Base-by-base conservation (phyloP, 164 flowering plant genomes). In the Macadamia integrifolia region DNA sequence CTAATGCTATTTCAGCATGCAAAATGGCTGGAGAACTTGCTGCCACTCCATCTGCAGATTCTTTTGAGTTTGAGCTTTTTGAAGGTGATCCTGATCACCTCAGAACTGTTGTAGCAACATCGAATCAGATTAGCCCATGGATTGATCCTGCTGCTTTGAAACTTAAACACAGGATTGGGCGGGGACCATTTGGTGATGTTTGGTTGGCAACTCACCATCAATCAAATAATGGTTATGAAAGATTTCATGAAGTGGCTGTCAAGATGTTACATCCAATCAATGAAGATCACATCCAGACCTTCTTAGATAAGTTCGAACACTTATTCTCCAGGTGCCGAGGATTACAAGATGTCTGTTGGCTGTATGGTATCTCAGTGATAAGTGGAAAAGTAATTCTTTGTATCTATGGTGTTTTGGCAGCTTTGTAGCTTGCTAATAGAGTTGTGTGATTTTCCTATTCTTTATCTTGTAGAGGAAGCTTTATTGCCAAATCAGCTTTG, bases 161-260 rank as follows among this genome's bases (percentile, higher is more conserved):
- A 72, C 87, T 91, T 40, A 82, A 83, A 55, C 92, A 91, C 56
- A 79, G 97, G 75, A 91, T 93, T 69, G 98, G 98, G 30, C 76
- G 91, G 69, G 98, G 98, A 0, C 80, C 82, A 3, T 86, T 93
- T 75, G 97, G 97, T 57, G 97, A 93, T 80, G 91, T 89, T 71
- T 93, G 96, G 96, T 68, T 88, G 57, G 98, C 92, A 23, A 93
- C 97, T 49, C 90, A 83, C 76, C 96, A 93, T 78, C 87, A 65
- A 60, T 87, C 87, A 6, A 77, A 81, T 31, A 76, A 76, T 43
- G 96, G 87, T 72, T 89, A 78, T 76, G 91, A 93, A 64, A 81
- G 84, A 78, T 80, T 75, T 79, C 97, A 86, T 80, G 98, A 93
- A 82, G 90, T 93, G 57, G 96, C 93, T 62, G 73, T 89, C 44